Evolutionary conservation across 495 filamentous ascomycete species (phyloP), one percentile per base, ranked within the genome.

Genomic region (Aspergillus biplanus): DNA sequence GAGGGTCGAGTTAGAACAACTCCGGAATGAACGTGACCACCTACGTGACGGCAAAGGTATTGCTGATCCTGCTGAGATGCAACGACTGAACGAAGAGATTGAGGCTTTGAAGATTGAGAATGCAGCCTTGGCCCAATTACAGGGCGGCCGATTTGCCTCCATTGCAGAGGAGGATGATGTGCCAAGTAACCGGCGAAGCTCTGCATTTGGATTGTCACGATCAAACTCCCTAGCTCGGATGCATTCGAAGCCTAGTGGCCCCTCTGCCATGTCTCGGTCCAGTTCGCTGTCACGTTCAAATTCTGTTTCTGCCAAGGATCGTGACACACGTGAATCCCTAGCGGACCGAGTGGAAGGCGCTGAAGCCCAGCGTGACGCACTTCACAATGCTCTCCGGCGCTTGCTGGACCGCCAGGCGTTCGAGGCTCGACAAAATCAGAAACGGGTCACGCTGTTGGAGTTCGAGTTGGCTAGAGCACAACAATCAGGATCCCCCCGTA

Each of bases 301-400:
- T 64, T 89, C 90, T 2, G 83, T 89, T 44, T 82, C 79, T 35
- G 78, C 73, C 18, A 90, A 89, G 69, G 81, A 86, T 31, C 75
- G 77, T 34, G 90, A 93, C 66, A 85, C 84, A 6, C 81, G 84
- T 52, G 90, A 92, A 49, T 84, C 85, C n/a, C 73, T 92, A 32
- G 86, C 88, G 12, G 95, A 99, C 35, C 86, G 91, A 42, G 80
- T 97, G 13, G 95, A 96, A 72, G 93, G 97, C 65, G 87, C 96
- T 42, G 96, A 99, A 75, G 85, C 88, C 44, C 95, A 99, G 76
- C 89, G 95, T 27, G 95, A 99, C 75, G 92, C 93, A 12, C 80
- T 99, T 13, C 95, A 98, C 77, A 82, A 85, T 42, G 90, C 95
- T 21, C 78, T 99, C 59, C 90, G 87, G 73, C 91, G 85, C 63